Evolutionary conservation across 495 filamentous ascomycete genomes (phyloP).

Genomic region (Daldinia vernicosa): DNA sequence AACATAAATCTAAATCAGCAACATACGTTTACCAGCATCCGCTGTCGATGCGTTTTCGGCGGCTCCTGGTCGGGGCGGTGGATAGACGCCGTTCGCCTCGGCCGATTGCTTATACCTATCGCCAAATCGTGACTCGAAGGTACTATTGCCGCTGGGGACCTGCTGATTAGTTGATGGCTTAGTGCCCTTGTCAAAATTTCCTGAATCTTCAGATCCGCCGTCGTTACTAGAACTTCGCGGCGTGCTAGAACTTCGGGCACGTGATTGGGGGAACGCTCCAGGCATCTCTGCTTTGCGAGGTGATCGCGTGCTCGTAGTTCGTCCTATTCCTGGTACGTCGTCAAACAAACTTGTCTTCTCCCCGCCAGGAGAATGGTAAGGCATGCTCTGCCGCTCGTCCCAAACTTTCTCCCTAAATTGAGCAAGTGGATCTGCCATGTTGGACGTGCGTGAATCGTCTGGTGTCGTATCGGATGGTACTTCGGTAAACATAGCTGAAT

Average conservation of each 20-base stretch:
- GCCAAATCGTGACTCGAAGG: slow-evolving; percentile 37
- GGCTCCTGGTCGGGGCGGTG: background rate
- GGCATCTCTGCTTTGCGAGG: slow-evolving; percentile 33
- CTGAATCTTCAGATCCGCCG: slow-evolving; percentile 32
- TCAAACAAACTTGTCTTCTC: slow-evolving; percentile 71
- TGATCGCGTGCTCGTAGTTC: slow-evolving; percentile 38
- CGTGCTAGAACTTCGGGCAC: slow-evolving; percentile 40
- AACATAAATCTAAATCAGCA: background rate
- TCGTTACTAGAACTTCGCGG: slow-evolving; percentile 39
- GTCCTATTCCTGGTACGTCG: slow-evolving; percentile 38
- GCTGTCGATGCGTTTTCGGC: slow-evolving; percentile 5
- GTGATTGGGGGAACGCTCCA: slow-evolving; percentile 31
- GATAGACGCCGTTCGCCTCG: slow-evolving; percentile 4
- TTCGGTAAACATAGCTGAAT: slow-evolving; percentile 46
- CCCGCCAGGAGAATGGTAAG: slow-evolving; percentile 73
- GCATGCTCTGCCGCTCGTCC: slow-evolving; percentile 68
- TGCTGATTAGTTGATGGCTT: background rate
- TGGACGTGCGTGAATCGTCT: slow-evolving; percentile 18
- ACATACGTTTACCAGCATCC: slow-evolving; percentile 32
- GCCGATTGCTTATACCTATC: slow-evolving; percentile 44
- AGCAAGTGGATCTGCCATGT: slow-evolving; percentile 52
- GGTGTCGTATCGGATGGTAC: slow-evolving; percentile 49
- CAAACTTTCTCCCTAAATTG: slow-evolving; percentile 54
- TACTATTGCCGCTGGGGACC: slow-evolving; percentile 1
- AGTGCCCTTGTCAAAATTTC: background rate